Conservation (phyloP, 805 yeast species). For the Wickerhamiella parazyma region DNA sequence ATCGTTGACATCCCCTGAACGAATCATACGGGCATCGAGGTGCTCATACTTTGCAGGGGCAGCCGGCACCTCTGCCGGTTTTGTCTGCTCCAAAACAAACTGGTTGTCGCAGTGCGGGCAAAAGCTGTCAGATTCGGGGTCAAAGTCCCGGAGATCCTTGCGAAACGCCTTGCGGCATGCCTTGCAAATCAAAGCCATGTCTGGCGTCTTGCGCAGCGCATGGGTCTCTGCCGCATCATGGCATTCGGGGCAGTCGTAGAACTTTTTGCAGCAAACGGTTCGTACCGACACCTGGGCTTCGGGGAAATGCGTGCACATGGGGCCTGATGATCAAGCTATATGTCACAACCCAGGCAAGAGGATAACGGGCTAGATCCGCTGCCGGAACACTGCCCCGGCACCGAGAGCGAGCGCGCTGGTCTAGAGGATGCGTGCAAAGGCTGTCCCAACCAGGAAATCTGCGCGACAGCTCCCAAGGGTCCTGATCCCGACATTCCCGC, state of each 20-base stretch:
- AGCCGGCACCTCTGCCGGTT: conserved; percentile 10
- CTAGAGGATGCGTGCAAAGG: conserved; percentile 87
- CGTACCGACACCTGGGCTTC: conserved; percentile 27
- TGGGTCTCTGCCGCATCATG: conserved; percentile 24
- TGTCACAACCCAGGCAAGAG: background rate
- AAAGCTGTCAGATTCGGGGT: conserved; percentile 24
- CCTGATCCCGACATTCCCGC: conserved; percentile 87
- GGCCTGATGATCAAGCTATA: background rate
- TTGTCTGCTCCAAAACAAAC: conserved; percentile 20
- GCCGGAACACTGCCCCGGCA: conserved; percentile 98
- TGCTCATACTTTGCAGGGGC: conserved; percentile 11
- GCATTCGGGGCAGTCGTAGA: conserved; percentile 27
- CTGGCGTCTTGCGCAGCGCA: conserved; percentile 22
- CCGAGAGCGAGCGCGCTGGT: conserved; percentile 89
- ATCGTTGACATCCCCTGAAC: conserved; percentile 22
- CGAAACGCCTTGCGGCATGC: conserved; percentile 26
- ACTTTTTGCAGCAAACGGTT: conserved; percentile 22
- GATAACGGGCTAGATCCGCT: conserved; percentile 34
- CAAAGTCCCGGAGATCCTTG: conserved; percentile 25
- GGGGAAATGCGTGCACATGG: conserved; percentile 23
- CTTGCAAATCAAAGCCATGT: conserved; percentile 24
- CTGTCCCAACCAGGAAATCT: conserved; percentile 85
- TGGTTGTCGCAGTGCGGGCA: conserved; percentile 27
- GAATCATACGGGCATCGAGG: conserved; percentile 21
- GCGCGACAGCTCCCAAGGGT: conserved; percentile 71